A percentile compares a stretch with the other conserved stretches of the same genome.
Evolutionary conservation across 2,329 filamentous ascomycete genomes (phyloP).

Genomic region (Endoconidiophora laricicola): DNA sequence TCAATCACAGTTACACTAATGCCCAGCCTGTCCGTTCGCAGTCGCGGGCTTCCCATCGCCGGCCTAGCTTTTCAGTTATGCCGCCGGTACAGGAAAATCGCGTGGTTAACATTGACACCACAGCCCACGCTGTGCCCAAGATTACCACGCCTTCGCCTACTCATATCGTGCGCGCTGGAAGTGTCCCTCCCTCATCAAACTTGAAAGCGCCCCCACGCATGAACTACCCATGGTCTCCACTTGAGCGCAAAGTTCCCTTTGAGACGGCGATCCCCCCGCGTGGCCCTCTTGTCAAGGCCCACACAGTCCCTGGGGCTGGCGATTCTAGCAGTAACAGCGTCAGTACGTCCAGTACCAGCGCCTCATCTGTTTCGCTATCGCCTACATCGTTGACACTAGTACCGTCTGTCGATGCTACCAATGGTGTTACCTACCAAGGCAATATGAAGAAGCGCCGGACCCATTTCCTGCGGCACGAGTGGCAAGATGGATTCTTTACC

Average conservation of each 20-base stretch:
- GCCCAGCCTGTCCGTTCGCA: conserved; percentile 28
- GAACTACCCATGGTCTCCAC: conserved; percentile 39
- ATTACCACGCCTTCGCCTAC: conserved; percentile 20
- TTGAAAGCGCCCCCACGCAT: conserved; percentile 31
- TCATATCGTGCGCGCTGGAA: conserved; percentile 16
- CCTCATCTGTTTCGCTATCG: conserved; percentile 19
- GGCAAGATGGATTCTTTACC: conserved; percentile 82
- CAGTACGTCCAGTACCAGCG: neutral
- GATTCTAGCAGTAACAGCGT: neutral
- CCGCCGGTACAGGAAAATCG: conserved; percentile 53
- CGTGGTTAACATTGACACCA: neutral
- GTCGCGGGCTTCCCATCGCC: conserved; percentile 40
- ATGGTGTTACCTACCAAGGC: conserved; percentile 54
- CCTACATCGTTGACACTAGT: conserved; percentile 38
- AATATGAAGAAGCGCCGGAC: conserved; percentile 93
- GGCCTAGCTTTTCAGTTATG: conserved; percentile 52
- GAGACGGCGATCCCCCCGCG: conserved; percentile 29
- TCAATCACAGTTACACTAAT: conserved; percentile 36
- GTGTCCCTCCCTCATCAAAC: conserved; percentile 19
- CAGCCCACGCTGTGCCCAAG: neutral
- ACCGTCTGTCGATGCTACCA: conserved; percentile 24
- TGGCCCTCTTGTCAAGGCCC: neutral
- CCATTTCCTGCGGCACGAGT: conserved; percentile 77
- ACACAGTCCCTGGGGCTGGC: neutral
- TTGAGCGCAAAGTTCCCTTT: conserved; percentile 26